Percentiles rank a stretch among this genome's conserved stretches.
phyloP scores from a whole-genome alignment of 148 eudicot genomes.

The Oxyria digyna region DNA sequence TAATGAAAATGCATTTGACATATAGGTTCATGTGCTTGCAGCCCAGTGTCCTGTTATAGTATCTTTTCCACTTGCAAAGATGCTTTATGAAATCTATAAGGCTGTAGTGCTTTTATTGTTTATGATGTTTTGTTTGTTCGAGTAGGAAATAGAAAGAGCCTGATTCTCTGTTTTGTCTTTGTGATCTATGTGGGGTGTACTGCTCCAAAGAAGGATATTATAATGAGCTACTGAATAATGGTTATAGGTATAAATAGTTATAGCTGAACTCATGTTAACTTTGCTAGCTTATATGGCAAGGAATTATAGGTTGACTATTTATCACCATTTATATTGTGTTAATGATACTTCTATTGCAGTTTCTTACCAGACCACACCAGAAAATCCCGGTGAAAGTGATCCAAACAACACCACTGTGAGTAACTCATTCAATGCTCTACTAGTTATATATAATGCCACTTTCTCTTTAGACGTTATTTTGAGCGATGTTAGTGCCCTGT shows the following conservation, averaged over 20 bases:
- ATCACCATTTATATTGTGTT: background rate
- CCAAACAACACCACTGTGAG: constrained; percentile 92
- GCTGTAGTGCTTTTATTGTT: background rate
- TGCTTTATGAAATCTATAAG: background rate
- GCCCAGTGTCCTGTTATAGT: background rate
- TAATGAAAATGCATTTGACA: background rate
- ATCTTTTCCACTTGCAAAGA: background rate
- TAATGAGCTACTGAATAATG: background rate
- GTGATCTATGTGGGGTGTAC: background rate
- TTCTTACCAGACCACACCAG: constrained; percentile 57
- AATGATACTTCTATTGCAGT: constrained; percentile 35
- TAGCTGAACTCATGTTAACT: background rate
- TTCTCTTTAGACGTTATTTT: no score
- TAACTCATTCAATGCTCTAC: constrained; percentile 19
- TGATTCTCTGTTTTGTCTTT: background rate
- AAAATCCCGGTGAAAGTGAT: constrained; percentile 70
- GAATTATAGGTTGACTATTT: background rate
- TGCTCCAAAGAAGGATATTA: background rate
- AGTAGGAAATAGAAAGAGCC: background rate
- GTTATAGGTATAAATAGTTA: background rate
- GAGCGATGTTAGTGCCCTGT: no score
- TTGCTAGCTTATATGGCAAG: background rate
- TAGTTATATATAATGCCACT: no score
- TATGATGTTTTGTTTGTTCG: background rate
- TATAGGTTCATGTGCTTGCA: background rate